Conservation (phyloP, 1,284 basidiomycete genomes). For the Leccinum fuscescens region DNA sequence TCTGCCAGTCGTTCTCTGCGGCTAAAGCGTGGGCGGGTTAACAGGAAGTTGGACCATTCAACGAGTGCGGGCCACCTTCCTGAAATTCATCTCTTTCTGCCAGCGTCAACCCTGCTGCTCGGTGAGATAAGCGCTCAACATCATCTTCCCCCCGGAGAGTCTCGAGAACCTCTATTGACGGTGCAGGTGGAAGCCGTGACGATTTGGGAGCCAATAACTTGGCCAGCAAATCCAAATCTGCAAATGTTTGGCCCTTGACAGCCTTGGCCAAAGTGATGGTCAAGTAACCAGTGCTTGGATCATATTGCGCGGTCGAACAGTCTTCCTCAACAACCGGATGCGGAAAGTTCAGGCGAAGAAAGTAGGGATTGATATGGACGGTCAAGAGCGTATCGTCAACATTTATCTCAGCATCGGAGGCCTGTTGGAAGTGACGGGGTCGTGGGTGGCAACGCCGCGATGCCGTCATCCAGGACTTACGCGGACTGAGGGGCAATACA, state of each 20-base stretch:
- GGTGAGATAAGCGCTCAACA: constrained; percentile 43
- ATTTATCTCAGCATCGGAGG: constrained; percentile 74
- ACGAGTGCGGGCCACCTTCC: constrained; percentile 44
- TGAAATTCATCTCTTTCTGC: constrained; percentile 55
- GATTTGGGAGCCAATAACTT: constrained; percentile 69
- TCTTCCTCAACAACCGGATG: constrained; percentile 67
- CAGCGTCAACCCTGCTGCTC: constrained; percentile 43
- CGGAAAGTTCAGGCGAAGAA: constrained; percentile 72
- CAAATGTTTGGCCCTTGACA: constrained; percentile 60
- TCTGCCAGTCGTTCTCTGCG: constrained; percentile 72
- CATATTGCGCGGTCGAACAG: constrained; percentile 65
- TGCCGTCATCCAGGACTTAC: constrained; percentile 43
- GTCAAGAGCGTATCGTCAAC: constrained; percentile 69
- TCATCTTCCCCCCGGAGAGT: constrained; percentile 28
- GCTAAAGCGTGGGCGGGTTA: constrained; percentile 42
- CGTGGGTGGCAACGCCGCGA: constrained; percentile 16
- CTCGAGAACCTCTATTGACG: constrained; percentile 64
- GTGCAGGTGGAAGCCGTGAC: constrained; percentile 35
- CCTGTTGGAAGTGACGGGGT: constrained; percentile 40
- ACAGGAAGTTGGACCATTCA: neutral
- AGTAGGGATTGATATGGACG: constrained; percentile 80
- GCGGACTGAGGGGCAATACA: constrained; percentile 77
- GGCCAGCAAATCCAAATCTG: constrained; percentile 72
- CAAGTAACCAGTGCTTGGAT: constrained; percentile 68
- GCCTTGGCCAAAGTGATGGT: constrained; percentile 70